Conservation (phyloP, 2,329 filamentous ascomycete species). For the Corinectria fuckeliana region DNA sequence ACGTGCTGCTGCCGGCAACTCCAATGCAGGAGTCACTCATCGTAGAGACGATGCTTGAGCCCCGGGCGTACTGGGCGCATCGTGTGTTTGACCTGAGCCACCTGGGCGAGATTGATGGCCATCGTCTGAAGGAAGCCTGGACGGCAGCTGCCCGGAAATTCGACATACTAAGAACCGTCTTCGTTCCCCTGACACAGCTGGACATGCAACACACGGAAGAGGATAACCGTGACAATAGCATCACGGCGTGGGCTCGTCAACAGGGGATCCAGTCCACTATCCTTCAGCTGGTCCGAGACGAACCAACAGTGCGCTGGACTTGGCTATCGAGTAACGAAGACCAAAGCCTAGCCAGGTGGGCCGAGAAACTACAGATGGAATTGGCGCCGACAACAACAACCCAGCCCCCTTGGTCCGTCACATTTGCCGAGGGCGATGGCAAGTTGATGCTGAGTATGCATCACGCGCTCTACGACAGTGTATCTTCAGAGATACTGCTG, state of each 20-base stretch:
- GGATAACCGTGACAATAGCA: neutral
- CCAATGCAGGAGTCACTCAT: slow-evolving; percentile 48
- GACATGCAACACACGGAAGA: neutral
- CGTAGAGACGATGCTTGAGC: slow-evolving; percentile 46
- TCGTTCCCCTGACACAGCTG: slow-evolving; percentile 39
- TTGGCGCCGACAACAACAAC: slow-evolving; percentile 13
- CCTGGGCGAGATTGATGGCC: slow-evolving; percentile 34
- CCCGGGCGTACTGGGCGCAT: slow-evolving; percentile 48
- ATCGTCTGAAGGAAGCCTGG: slow-evolving; percentile 43
- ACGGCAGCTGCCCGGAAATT: slow-evolving; percentile 29
- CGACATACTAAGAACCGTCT: slow-evolving; percentile 46
- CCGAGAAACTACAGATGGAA: slow-evolving; percentile 13
- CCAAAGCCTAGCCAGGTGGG: slow-evolving; percentile 1
- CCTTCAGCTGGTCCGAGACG: slow-evolving; percentile 23
- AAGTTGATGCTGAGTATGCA: slow-evolving; percentile 53
- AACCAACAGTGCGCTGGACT: slow-evolving; percentile 20
- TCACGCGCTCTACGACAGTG: slow-evolving; percentile 69
- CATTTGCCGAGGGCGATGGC: slow-evolving; percentile 37
- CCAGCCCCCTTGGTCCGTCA: slow-evolving; percentile 46
- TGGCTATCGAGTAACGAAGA: slow-evolving; percentile 3
- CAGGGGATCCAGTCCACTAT: slow-evolving; percentile 25
- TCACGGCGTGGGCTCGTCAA: slow-evolving; percentile 19
- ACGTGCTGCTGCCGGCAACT: slow-evolving; percentile 39
- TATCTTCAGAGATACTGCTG: slow-evolving; percentile 60
- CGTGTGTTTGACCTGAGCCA: slow-evolving; percentile 43